These are phyloP conservation scores for Lactarius akahatsu DNA, from an alignment of 768 basidiomycete species.

Conservation along the genomic window DNA sequence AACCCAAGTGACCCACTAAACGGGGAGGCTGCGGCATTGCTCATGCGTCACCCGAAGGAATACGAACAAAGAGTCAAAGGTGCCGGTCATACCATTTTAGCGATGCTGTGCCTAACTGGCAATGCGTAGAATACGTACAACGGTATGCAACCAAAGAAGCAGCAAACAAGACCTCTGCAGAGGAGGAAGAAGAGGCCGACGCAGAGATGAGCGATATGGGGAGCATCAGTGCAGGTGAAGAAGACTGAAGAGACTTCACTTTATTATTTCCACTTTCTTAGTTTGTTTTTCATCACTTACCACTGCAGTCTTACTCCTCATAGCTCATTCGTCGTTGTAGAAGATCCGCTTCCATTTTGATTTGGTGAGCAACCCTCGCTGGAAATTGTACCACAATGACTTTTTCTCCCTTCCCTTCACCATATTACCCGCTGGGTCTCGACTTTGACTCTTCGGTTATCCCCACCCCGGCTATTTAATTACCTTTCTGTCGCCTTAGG, in stretches of 20 bases:
- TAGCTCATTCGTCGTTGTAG: slow-evolving; percentile 4
- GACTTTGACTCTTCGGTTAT: slow-evolving; percentile 14
- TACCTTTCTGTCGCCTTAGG: slow-evolving; percentile 2
- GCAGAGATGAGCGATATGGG: slow-evolving; percentile 88
- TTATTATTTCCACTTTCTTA: not conserved
- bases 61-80: slow-evolving; percentile 95
- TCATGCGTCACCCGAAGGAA: slow-evolving; percentile 96
- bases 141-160: slow-evolving; percentile 90
- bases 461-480: slow-evolving; percentile 13
- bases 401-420: not conserved
- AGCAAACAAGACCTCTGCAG: slow-evolving; percentile 70
- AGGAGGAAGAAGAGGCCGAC: slow-evolving; percentile 68
- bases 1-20: slow-evolving; percentile 98
- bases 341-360: slow-evolving; percentile 16
- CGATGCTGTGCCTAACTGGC: slow-evolving; percentile 2
- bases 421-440: slow-evolving; percentile 12
- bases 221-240: slow-evolving; percentile 72
- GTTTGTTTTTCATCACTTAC: slow-evolving; percentile 7
- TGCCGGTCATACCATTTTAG: slow-evolving; percentile 36
- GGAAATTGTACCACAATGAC: slow-evolving; percentile 5
- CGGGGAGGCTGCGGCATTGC: slow-evolving; percentile 93
- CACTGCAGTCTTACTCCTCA: slow-evolving; percentile 5
- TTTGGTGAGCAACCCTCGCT: slow-evolving; percentile 2
- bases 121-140: slow-evolving; percentile 82
- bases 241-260: slow-evolving; percentile 31